Percentiles rank a stretch among this genome's conserved stretches.
Evolutionary conservation across 305 asterid species (phyloP).

Genomic region (Rubia tinctorum): DNA sequence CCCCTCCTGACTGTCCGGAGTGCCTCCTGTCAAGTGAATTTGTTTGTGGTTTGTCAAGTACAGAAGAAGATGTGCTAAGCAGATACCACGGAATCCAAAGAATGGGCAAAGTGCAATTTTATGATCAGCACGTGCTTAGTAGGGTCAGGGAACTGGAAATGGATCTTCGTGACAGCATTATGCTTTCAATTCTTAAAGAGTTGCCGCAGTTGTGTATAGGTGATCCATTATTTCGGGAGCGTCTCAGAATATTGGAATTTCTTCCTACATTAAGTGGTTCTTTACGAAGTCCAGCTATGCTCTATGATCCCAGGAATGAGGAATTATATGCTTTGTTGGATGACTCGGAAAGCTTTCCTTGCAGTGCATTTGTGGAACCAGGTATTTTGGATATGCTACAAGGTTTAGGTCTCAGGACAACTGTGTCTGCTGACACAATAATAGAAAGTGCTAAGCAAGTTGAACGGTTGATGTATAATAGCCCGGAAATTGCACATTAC

Average conservation of each 20-base stretch:
- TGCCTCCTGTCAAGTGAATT: slow-evolving; percentile 62
- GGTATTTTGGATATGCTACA: slow-evolving; percentile 79
- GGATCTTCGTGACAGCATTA: slow-evolving; percentile 63
- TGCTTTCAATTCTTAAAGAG: slow-evolving; percentile 82
- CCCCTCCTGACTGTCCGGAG: slow-evolving; percentile 71
- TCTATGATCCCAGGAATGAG: slow-evolving; percentile 94
- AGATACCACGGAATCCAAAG: slow-evolving; percentile 72
- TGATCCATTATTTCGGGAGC: slow-evolving; percentile 68
- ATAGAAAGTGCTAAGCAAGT: slow-evolving; percentile 81
- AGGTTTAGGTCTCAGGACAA: slow-evolving; percentile 87
- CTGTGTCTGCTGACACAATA: slow-evolving; percentile 77
- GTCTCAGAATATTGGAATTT: slow-evolving; percentile 62
- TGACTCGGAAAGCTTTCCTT: slow-evolving; percentile 82
- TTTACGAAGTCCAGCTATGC: slow-evolving; percentile 53
- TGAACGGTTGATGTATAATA: slow-evolving; percentile 62
- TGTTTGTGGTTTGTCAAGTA: slow-evolving; percentile 46
- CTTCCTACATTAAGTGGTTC: slow-evolving; percentile 72
- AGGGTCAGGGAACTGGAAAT: slow-evolving; percentile 52
- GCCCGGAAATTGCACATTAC: slow-evolving; percentile 61
- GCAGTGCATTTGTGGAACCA: slow-evolving; percentile 57
- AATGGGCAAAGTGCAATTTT: slow-evolving; percentile 79
- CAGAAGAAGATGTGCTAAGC: slow-evolving; percentile 74
- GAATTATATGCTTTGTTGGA: slow-evolving; percentile 83
- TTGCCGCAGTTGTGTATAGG: slow-evolving; percentile 78
- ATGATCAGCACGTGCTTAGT: slow-evolving; percentile 55